A percentile compares a stretch with the other conserved stretches of the same genome.
Evolutionary conservation across 768 basidiomycete genomes (phyloP).

Genomic region (Dentipellis fragilis): DNA sequence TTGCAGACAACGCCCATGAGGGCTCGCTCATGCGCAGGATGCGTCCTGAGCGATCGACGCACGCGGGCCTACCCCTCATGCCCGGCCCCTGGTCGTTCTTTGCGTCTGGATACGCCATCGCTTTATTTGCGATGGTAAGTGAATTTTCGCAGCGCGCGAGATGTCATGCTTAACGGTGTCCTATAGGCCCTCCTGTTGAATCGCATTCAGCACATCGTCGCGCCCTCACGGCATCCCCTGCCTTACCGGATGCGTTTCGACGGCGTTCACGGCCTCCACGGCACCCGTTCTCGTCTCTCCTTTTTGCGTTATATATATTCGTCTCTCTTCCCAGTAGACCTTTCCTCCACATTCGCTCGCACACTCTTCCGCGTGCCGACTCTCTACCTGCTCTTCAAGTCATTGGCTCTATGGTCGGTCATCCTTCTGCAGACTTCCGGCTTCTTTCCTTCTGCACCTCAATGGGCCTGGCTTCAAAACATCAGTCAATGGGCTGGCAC

Average conservation of each 20-base stretch:
- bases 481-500: constrained; percentile 36
- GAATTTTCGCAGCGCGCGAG: not conserved
- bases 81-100: constrained; percentile 66
- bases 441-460: constrained; percentile 24
- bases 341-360: constrained; percentile 50
- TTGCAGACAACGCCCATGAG: not conserved
- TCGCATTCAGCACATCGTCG: constrained; percentile 69
- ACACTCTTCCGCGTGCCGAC: constrained; percentile 53
- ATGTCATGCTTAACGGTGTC: not conserved
- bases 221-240: constrained; percentile 42
- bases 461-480: constrained; percentile 21
- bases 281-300: constrained; percentile 13
- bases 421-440: constrained; percentile 49
- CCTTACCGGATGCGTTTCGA: constrained; percentile 16
- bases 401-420: constrained; percentile 46
- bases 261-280: constrained; percentile 3
- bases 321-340: constrained; percentile 51
- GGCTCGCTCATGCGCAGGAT: not conserved
- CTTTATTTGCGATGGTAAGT: constrained; percentile 55
- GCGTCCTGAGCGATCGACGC: constrained; percentile 7
- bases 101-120: constrained; percentile 63
- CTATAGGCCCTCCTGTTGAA: constrained; percentile 57
- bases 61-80: constrained; percentile 18
- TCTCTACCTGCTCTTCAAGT: constrained; percentile 47
- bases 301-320: constrained; percentile 20